A percentile compares a stretch with the other conserved stretches of the same genome.
Evolutionary conservation across 164 flowering plant genomes (phyloP).

Genomic region (Cinnamomum micranthum): DNA sequence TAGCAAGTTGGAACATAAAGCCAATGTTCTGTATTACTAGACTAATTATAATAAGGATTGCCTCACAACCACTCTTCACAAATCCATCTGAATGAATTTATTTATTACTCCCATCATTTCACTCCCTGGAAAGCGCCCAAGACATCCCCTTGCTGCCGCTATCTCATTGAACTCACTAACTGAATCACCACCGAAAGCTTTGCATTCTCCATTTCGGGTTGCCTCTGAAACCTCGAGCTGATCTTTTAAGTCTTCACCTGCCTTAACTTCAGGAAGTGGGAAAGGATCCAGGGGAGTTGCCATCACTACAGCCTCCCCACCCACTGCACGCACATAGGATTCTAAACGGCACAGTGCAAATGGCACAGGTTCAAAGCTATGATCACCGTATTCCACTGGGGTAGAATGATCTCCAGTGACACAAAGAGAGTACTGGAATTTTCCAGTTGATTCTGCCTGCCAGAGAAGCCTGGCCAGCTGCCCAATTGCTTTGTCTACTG

Average conservation of each 20-base stretch:
- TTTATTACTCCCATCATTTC: slow-evolving; percentile 95
- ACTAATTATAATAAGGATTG: too few relatives aligned
- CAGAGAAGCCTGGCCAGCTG: slow-evolving; percentile 86
- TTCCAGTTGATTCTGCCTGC: slow-evolving; percentile 67
- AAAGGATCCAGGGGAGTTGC: slow-evolving; percentile 69
- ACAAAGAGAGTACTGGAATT: slow-evolving; percentile 57
- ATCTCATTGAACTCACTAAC: slow-evolving; percentile 69
- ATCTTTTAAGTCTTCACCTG: slow-evolving; percentile 36
- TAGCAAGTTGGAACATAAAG: too few relatives aligned
- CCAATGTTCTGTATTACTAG: too few relatives aligned
- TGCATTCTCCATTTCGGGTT: slow-evolving; percentile 1
- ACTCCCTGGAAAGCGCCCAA: slow-evolving; percentile 87
- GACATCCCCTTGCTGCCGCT: slow-evolving; percentile 87
- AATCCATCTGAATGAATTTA: slow-evolving; percentile 38
- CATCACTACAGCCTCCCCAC: slow-evolving; percentile 50
- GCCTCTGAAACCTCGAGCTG: slow-evolving; percentile 13
- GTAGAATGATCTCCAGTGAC: slow-evolving; percentile 98
- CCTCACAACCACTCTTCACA: background rate
- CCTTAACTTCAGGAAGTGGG: slow-evolving; percentile 62
- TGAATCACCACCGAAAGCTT: slow-evolving; percentile 61
- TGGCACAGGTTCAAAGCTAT: slow-evolving; percentile 96
- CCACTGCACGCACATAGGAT: slow-evolving; percentile 73
- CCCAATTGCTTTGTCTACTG: slow-evolving; percentile 74
- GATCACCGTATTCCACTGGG: slow-evolving; percentile 97
- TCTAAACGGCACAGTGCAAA: slow-evolving; percentile 65